Base-by-base conservation (phyloP, 495 filamentous ascomycete genomes). In the Letharia columbiana region DNA sequence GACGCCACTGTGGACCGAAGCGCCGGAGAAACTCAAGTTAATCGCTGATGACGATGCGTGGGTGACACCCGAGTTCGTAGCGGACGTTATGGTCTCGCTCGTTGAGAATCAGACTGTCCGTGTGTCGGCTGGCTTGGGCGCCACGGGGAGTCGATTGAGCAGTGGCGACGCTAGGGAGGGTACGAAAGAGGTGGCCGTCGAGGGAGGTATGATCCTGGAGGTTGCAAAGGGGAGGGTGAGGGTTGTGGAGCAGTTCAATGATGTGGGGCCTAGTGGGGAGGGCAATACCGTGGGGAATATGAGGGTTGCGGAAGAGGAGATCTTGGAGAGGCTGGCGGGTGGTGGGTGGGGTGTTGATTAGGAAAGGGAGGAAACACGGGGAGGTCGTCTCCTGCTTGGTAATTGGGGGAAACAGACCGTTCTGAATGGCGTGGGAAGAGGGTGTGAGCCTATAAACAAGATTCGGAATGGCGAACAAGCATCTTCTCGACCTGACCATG, bases 1-100 rank as follows among this genome's bases (percentile, higher is more conserved):
- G 69, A 89, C 87, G 2, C 84, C 87, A 39, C 71, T 90, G 6
- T 90, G 86, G 86, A 86, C 82, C 0, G 85, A 89, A 1, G 77
- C 87, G 68, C 85, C 86, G 18, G 86, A 89, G 72, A 89, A 90
- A 71, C 23, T 86, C 62, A 77, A 77, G 66, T 79, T 86, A 72
- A 66, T 88, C 2, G 74, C 81, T 62, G 75, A 77, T 11, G 72
- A 69, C 1, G 86, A 87, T 70, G 76, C 73, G 62, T 89, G 86
- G 87, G 84, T 84, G 33, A 83, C 79, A 13, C 77, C 87, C 0
- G 86, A 88, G 67, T 83, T 86, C 67, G 87, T 90, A 0, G 87
- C 85, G 9, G 77, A 81, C 58, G 81, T 82, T 39, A 90, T 90
- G 87, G 67, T 87, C 61, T 78, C 78, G 54, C 77, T 87, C 37